Conservation (phyloP, 2,329 filamentous ascomycete genomes). For the Colletotrichum scovillei region DNA sequence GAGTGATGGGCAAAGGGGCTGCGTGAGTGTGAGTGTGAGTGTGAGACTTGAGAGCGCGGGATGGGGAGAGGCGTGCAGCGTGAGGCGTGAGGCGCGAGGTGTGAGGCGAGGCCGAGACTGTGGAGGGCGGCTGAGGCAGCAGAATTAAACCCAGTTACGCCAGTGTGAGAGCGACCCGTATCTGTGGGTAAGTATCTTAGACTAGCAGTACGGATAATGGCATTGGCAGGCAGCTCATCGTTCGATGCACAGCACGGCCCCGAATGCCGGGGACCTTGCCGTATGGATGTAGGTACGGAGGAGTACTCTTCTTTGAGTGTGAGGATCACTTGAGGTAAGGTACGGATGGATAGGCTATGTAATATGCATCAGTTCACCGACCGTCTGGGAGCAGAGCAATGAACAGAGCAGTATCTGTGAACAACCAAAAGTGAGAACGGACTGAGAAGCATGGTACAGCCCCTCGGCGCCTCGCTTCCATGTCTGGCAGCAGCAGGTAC, state of each 20-base stretch:
- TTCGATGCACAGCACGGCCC: conserved; percentile 28
- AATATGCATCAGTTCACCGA: neutral
- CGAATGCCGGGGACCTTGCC: neutral
- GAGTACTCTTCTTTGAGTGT: neutral
- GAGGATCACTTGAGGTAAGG: neutral
- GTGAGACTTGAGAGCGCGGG: too few species aligned
- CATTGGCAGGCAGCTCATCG: neutral
- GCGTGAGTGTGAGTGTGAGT: neutral
- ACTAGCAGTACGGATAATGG: too few species aligned
- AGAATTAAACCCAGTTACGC: conserved; percentile 18
- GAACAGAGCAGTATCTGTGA: neutral
- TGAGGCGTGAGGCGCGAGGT: neutral
- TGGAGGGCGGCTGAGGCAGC: conserved; percentile 33
- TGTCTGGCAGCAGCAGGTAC: neutral
- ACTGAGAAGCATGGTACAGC: conserved; percentile 20
- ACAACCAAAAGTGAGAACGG: neutral
- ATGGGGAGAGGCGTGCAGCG: too few species aligned
- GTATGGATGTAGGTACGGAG: neutral
- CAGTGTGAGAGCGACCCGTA: conserved; percentile 8
- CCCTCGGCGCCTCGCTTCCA: conserved; percentile 30
- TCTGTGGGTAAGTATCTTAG: conserved; percentile 12
- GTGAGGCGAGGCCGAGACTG: conserved; percentile 18
- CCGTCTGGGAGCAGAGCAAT: neutral
- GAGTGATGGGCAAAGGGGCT: neutral
- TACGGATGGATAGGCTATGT: neutral